Base-by-base conservation (phyloP, 192 early-diverging fungal species). In the Haplosporangium gracile region DNA sequence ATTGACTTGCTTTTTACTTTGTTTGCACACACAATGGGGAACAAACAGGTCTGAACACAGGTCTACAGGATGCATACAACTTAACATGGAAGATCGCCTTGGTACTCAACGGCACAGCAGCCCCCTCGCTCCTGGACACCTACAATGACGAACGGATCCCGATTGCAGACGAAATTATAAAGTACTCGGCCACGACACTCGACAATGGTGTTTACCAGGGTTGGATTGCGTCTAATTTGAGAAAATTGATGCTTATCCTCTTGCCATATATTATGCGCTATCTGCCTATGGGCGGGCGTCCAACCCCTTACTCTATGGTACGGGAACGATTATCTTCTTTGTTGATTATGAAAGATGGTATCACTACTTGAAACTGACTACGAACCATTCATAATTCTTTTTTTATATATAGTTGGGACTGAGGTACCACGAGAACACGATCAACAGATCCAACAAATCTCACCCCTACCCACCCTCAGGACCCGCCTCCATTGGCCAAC, bases 21-120 rank as follows among this genome's bases (percentile, higher is more conserved):
- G 29, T 39, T 36, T 36, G 2, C 36, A 36, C 29, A 39, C 68
- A 40, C 39, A 22, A 20, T 34, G 69, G 18, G 3, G 20, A 39
- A 26, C 22, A 71, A 71, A 15, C 7, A 84, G 89, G 90, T 16
- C 79, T 92, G 85, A 89, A 89, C 68, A 68, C 82, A 5, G 90
- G 90, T 13, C 32, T 92, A 16, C 91, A 91, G 42, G 91, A 92
- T 80, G 89, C 88, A 15, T 63, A 86, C 22, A 89, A 90, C 42
- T 42, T 92, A 34, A 84, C 87, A 16, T 92, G 91, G 91, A 92
- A 90, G 70, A 68, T 92, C 15, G 85, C 91, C 1, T 47, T 83
- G 13, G 87, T 89, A 3, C 40, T 90, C 15, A 83, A 88, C 2
- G 74, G 77, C 10, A 42, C 51, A 18, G 78, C 82, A 10, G 76